Evolutionary conservation across 1,284 basidiomycete genomes (phyloP).

Genomic region (Vanrija sp.): DNA sequence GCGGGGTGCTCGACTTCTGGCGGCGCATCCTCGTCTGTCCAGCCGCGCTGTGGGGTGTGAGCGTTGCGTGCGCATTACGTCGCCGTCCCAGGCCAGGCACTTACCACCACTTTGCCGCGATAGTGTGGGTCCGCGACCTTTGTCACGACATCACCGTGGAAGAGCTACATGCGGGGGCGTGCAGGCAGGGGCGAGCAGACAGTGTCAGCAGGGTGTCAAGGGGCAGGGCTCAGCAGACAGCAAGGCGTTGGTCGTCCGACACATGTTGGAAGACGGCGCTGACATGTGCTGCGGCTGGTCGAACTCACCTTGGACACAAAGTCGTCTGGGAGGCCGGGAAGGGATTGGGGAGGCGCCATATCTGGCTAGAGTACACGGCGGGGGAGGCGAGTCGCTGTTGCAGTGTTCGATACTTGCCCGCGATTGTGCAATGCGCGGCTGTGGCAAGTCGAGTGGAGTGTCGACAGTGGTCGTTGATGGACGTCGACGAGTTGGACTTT

Average conservation of each 20-base stretch:
- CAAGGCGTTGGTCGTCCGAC: not conserved
- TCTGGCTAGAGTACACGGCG: not conserved
- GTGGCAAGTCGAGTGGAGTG: no score
- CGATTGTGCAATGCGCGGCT: no score
- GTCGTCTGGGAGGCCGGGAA: constrained; percentile 38
- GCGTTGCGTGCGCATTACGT: not conserved
- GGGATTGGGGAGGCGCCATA: constrained; percentile 24
- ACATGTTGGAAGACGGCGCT: not conserved
- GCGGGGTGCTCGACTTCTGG: constrained; percentile 55
- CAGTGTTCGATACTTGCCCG: no score
- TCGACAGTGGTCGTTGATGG: not conserved
- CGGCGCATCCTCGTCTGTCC: constrained; percentile 40
- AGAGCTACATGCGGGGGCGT: constrained; percentile 19
- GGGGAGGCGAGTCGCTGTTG: no score
- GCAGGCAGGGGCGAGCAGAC: not conserved
- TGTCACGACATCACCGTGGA: constrained; percentile 31
- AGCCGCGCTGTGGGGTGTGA: constrained; percentile 28
- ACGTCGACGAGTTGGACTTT: not conserved
- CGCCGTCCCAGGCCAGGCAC: not conserved
- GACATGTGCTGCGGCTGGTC: not conserved
- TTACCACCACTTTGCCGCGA: constrained; percentile 35
- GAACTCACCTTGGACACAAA: constrained; percentile 33
- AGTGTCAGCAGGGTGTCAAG: not conserved
- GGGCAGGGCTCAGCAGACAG: not conserved
- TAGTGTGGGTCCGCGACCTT: constrained; percentile 20